Base-by-base conservation (phyloP, 176 grass and related monocot species). In the Eremochloa ophiuroides region DNA sequence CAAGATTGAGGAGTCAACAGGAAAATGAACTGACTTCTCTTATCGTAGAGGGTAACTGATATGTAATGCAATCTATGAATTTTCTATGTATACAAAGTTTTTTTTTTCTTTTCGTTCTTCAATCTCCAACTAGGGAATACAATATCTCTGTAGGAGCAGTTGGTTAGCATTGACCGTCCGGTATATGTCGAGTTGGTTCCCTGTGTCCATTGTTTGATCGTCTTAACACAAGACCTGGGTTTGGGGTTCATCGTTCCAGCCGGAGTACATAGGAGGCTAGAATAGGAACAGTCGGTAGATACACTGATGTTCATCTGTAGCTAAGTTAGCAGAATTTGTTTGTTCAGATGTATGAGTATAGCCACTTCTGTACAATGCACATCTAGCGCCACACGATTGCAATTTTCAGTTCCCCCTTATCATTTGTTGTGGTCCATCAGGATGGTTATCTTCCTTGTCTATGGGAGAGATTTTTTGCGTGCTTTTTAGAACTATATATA, bases 21-120 rank as follows among this genome's bases (percentile, higher is more conserved):
- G 96, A 93, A 91, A 93, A 88, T 65, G 93, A 95, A 75, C 85
- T 95, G 27, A 84, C 86, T 14, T 95, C 93, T 26, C 88, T 93
- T 41, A 93, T 98, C 23, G 80, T 87, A 2, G 90, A 87, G 78
- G 85, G 79, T 33, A 84, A 84, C 68, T 84, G 74, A 82, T 65
- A 58, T 41, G 75, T 29, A 73, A 66, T 58, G 43, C 27, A 20
- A 56, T 29, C 50, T 33, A 26, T 62, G 64, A 58, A 30, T 66
- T 83, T 28, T 62, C 70, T 27, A 81, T 53, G 55, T 63, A n/a
- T 33, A 33, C 18, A 12, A 41, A 35, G 27, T 6, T n/a, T 68
- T 35, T 67, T 34, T 5, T 39, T 13, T 35, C 4, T 35, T 35
- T 26, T 35, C 55, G 31, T 75, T 76, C 43, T 56, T 66, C 20